Percentiles rank a stretch among this genome's conserved stretches.
Evolutionary conservation across 2,329 filamentous ascomycete species (phyloP).

Genomic region (Trichoderma brevicompactum): DNA sequence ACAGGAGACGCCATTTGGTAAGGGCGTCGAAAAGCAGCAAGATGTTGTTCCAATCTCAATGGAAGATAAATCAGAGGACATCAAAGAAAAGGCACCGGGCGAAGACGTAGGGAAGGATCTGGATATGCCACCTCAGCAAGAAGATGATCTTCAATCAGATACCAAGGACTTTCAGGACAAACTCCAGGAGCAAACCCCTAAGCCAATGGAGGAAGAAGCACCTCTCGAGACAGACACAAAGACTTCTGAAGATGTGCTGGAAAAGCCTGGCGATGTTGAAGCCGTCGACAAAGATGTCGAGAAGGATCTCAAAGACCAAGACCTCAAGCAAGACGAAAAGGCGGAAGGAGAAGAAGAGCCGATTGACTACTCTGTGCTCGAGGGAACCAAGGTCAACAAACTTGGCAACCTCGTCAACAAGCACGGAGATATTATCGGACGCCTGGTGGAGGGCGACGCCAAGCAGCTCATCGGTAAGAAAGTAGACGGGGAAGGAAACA

Average conservation of each 20-base stretch:
- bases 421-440: conserved; percentile 60
- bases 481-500: conserved; percentile 68
- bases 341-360: conserved; percentile 34
- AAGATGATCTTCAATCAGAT: neutral
- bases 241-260: neutral
- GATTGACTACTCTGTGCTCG: conserved; percentile 55
- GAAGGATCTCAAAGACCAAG: neutral
- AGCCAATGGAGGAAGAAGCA: conserved; percentile 6
- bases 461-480: conserved; percentile 67
- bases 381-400: conserved; percentile 63
- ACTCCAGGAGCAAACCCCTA: neutral
- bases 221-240: neutral
- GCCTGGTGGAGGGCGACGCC: conserved; percentile 65
- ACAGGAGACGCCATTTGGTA: neutral
- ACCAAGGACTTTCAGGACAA: conserved; percentile 10
- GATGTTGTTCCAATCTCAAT: neutral
- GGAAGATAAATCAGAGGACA: conserved; percentile 16
- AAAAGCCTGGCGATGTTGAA: neutral
- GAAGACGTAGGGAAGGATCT: neutral
- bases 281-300: neutral
- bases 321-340: conserved; percentile 23
- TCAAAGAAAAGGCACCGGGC: neutral
- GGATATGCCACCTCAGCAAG: neutral
- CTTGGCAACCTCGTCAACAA: conserved; percentile 60
- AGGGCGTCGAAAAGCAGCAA: neutral